These are phyloP conservation scores for Penicillium sp. DNA, from an alignment of 2,329 filamentous ascomycete species.

Conservation along the genomic window DNA sequence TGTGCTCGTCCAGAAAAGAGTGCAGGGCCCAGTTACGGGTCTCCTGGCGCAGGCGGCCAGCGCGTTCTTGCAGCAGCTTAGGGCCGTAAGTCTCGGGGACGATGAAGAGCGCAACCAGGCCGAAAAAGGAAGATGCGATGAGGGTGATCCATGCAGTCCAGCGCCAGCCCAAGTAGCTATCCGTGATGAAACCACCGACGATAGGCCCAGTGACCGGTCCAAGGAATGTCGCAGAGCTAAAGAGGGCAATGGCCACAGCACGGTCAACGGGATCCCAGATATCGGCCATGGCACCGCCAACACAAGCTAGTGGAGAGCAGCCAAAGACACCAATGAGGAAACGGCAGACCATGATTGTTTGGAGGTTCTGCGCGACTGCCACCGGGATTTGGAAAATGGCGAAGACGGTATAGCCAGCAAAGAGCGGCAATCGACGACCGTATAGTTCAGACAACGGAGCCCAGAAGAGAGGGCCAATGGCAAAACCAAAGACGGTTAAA, in stretches of 20 bases:
- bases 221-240: slow-evolving; percentile 46
- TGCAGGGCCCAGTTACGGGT: slow-evolving; percentile 48
- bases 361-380: slow-evolving; percentile 49
- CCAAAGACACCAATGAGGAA: slow-evolving; percentile 52
- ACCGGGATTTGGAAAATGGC: slow-evolving; percentile 53
- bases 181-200: slow-evolving; percentile 49
- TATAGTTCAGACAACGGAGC: slow-evolving; percentile 46
- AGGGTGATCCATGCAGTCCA: slow-evolving; percentile 57
- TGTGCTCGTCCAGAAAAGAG: slow-evolving; percentile 43
- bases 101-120: slow-evolving; percentile 41
- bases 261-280: slow-evolving; percentile 48
- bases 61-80: slow-evolving; percentile 48
- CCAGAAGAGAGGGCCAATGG: slow-evolving; percentile 39
- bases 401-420: slow-evolving; percentile 46
- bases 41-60: slow-evolving; percentile 45
- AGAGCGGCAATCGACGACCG: slow-evolving; percentile 47
- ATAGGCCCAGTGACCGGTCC: slow-evolving; percentile 49
- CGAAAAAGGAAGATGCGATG: slow-evolving; percentile 46
- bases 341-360: slow-evolving; percentile 51
- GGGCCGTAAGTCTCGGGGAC: slow-evolving; percentile 51
- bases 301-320: slow-evolving; percentile 48
- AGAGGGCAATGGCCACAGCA: slow-evolving; percentile 46
- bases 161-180: slow-evolving; percentile 52
- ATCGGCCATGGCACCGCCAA: slow-evolving; percentile 49
- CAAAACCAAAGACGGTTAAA: slow-evolving; percentile 47